These are phyloP conservation scores for Mucor sp. DNA, from an alignment of 371 early-diverging fungal species.

Conservation along the genomic window DNA sequence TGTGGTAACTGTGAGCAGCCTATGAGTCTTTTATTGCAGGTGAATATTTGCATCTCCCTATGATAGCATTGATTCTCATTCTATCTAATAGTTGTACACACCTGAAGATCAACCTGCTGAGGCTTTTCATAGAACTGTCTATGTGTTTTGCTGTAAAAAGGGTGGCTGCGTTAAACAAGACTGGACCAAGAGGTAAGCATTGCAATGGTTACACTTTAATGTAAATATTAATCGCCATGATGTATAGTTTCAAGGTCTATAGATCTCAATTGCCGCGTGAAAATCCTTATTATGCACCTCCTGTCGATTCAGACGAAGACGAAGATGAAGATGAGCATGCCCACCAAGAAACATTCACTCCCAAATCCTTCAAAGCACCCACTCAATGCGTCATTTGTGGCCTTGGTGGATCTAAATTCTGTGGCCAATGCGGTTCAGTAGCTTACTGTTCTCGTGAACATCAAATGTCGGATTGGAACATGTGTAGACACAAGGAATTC, in stretches of 20 bases:
- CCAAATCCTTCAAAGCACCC: conserved; percentile 42
- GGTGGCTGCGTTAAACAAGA: conserved; percentile 76
- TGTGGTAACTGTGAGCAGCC: conserved; percentile 84
- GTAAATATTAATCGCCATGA: not conserved
- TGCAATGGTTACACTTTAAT: not conserved
- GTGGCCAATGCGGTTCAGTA: conserved; percentile 73
- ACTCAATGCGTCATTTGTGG: conserved; percentile 68
- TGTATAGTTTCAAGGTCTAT: conserved; percentile 80
- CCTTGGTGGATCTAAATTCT: conserved; percentile 74
- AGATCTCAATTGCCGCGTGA: conserved; percentile 85
- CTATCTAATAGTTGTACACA: conserved; percentile 73
- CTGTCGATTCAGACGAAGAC: conserved; percentile 35
- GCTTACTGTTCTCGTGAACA: conserved; percentile 87
- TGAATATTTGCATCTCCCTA: conserved; percentile 32
- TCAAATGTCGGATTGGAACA: conserved; percentile 84
- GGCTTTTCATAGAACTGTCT: conserved; percentile 90
- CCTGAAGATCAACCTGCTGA: conserved; percentile 87
- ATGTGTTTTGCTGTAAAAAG: conserved; percentile 89
- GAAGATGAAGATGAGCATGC: conserved; percentile 39
- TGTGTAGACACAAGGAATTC: conserved; percentile 70
- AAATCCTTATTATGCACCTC: conserved; percentile 71
- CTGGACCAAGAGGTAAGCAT: conserved; percentile 60
- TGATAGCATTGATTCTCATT: not conserved
- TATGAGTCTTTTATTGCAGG: conserved; percentile 87
- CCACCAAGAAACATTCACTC: conserved; percentile 21